Evolutionary conservation across 352 stramenopile species (phyloP).

Genomic region (Pythium biforme): DNA sequence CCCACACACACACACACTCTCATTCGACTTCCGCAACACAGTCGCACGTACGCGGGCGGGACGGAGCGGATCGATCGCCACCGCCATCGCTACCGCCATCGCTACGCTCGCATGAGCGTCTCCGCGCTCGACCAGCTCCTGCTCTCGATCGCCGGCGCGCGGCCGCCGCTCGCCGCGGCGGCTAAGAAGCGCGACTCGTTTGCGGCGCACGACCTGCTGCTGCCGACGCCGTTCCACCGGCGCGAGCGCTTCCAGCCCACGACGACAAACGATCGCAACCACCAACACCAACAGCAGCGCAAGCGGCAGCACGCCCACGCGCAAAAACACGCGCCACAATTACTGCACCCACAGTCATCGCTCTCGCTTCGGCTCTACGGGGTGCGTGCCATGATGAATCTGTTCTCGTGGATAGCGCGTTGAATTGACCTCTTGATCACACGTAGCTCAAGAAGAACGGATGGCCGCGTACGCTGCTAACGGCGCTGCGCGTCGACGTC

Average conservation of each 20-base stretch:
- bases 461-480: slow-evolving; percentile 8
- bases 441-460: slow-evolving; percentile 17
- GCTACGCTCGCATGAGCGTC: slow-evolving; percentile 15
- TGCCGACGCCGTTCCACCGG: slow-evolving; percentile 4
- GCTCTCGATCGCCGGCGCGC: slow-evolving; percentile 13
- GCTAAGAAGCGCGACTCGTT: slow-evolving; percentile 10
- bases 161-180: slow-evolving; percentile 10
- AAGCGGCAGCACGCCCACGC: not conserved
- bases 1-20: not conserved
- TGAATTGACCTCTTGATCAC: not conserved
- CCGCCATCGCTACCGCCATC: not conserved
- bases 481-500: slow-evolving; percentile 11
- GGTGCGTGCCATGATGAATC: not conserved
- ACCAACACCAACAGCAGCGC: not conserved
- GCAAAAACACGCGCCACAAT: not conserved
- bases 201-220: not conserved
- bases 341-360: not conserved
- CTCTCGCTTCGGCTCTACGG: slow-evolving; percentile 12
- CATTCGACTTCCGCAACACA: no score
- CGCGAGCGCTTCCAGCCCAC: not conserved
- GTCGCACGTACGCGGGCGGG: not conserved
- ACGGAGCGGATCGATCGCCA: not conserved
- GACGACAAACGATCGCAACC: not conserved
- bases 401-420: not conserved
- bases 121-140: slow-evolving; percentile 25